Evolutionary conservation across 2,329 filamentous ascomycete species (phyloP).

Genomic region (Verticillium zaregamsianum): DNA sequence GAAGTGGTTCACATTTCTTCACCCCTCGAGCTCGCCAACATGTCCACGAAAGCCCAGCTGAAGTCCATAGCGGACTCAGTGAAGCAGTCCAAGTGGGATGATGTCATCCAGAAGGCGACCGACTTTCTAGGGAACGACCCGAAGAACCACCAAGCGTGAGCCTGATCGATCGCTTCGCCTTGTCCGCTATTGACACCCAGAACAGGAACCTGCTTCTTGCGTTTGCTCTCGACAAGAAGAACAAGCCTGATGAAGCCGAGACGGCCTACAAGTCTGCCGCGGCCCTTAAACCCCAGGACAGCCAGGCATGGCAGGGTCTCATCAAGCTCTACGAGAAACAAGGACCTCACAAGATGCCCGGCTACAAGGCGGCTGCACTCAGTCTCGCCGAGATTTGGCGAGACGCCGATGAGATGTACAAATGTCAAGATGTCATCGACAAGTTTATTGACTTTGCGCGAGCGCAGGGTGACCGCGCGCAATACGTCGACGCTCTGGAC

Average conservation of each 20-base stretch:
- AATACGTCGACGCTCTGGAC: constrained; percentile 73
- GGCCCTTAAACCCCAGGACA: constrained; percentile 66
- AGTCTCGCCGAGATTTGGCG: constrained; percentile 72
- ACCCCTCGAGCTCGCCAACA: constrained; percentile 20
- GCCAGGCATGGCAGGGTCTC: constrained; percentile 88
- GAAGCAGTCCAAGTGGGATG: constrained; percentile 73
- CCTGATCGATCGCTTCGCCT: background rate
- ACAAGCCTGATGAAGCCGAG: constrained; percentile 68
- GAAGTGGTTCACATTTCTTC: background rate
- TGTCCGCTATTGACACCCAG: constrained; percentile 7
- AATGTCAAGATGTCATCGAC: constrained; percentile 65
- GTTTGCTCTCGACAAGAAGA: constrained; percentile 76
- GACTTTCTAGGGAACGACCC: constrained; percentile 68
- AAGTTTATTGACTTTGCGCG: constrained; percentile 75
- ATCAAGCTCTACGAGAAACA: constrained; percentile 82
- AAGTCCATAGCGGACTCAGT: constrained; percentile 79
- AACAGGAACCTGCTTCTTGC: constrained; percentile 66
- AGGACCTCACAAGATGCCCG: constrained; percentile 60
- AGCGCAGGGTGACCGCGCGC: constrained; percentile 63
- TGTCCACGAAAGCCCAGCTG: constrained; percentile 66
- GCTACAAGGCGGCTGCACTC: constrained; percentile 70
- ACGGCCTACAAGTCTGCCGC: constrained; percentile 71
- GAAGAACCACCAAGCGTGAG: constrained; percentile 77
- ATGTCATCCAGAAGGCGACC: constrained; percentile 65
- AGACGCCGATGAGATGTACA: constrained; percentile 59